Evolutionary conservation across 192 early-diverging fungal species (phyloP).

Genomic region (Umbelopsis vinacea): DNA sequence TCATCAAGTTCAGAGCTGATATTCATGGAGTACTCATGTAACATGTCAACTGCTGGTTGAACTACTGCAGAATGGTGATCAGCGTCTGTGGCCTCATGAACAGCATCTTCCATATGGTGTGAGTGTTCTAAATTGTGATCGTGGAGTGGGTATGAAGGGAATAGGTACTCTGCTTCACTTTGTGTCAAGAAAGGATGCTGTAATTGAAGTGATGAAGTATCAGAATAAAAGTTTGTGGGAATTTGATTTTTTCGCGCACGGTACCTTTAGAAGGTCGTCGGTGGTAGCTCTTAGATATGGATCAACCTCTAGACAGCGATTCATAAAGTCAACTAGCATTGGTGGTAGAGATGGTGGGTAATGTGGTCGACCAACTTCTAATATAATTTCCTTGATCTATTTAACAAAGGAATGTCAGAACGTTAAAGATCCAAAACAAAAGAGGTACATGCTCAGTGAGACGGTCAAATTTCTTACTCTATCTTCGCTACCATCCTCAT

Average conservation of each 20-base stretch:
- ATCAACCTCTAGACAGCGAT: conserved; percentile 39
- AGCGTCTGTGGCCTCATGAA: background rate
- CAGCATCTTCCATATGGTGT: background rate
- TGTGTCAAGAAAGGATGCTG: conserved; percentile 36
- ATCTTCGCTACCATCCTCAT: conserved; percentile 42
- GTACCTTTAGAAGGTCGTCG: conserved; percentile 34
- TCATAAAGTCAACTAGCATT: conserved; percentile 36
- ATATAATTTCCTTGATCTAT: conserved; percentile 44
- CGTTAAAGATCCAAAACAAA: conserved; percentile 1
- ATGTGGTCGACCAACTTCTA: conserved; percentile 27
- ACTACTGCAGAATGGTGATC: background rate
- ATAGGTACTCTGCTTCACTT: conserved; percentile 30
- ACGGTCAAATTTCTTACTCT: conserved; percentile 28
- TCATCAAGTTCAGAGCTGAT: background rate
- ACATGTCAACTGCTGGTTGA: background rate
- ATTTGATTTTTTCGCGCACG: background rate
- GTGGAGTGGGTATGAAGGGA: conserved; percentile 27
- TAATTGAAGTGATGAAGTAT: background rate
- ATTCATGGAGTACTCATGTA: background rate
- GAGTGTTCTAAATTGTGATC: conserved; percentile 6
- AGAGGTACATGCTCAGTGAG: too few species aligned
- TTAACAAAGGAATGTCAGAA: background rate
- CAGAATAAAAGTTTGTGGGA: too few species aligned
- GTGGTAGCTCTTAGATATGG: conserved; percentile 31
- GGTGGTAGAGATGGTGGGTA: conserved; percentile 35